Evolutionary conservation across 441 rosid species (phyloP).

Genomic region (Adansonia madagascariensis): DNA sequence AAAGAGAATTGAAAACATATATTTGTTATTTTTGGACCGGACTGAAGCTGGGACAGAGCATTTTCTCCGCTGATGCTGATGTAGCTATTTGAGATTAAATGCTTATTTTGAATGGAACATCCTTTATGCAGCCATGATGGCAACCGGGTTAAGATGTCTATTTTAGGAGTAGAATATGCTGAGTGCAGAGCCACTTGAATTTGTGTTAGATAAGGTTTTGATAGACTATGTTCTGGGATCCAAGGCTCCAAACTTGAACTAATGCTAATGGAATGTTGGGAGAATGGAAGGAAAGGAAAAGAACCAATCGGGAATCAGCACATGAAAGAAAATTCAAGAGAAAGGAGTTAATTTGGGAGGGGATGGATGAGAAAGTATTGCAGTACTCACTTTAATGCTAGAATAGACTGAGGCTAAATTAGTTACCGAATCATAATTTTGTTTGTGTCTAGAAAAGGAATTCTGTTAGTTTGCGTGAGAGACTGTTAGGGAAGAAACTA

Average conservation of each 20-base stretch:
- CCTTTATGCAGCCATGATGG: slow-evolving; percentile 12
- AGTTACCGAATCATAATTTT: background rate
- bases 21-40: slow-evolving; percentile 12
- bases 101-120: background rate
- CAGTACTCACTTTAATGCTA: slow-evolving; percentile 1
- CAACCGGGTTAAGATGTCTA: slow-evolving; percentile 18
- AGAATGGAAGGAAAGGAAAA: background rate
- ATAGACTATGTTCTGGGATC: background rate
- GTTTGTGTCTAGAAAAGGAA: slow-evolving; percentile 1
- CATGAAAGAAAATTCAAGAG: slow-evolving; percentile 7
- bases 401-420: background rate
- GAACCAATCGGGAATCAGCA: background rate
- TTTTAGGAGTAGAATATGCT: slow-evolving; percentile 5
- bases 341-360: background rate
- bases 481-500: background rate
- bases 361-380: slow-evolving; percentile 11
- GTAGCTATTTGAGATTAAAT: slow-evolving; percentile 11
- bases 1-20: background rate
- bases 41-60: background rate
- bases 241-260: background rate
- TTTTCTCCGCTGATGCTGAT: background rate
- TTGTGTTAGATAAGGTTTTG: slow-evolving; percentile 11
- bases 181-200: background rate
- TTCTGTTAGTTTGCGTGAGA: background rate
- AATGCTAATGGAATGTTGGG: slow-evolving; percentile 10